phyloP scores from a whole-genome alignment of 2,329 filamentous ascomycete genomes.

The Neofusicoccum laricinum region DNA sequence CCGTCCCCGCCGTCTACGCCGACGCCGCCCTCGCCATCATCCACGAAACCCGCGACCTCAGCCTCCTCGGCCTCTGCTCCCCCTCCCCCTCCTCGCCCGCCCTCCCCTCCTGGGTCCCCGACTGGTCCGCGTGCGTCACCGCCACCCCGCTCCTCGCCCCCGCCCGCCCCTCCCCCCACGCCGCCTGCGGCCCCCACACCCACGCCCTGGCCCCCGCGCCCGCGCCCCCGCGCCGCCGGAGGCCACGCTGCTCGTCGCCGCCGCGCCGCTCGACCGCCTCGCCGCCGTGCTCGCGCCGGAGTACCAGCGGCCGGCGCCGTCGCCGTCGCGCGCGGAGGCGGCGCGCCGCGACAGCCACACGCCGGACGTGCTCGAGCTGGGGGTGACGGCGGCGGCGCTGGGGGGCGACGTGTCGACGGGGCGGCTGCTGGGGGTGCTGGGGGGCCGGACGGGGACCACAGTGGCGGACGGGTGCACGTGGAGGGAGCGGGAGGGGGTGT shows the following conservation, averaged over 20 bases:
- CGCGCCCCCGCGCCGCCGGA: no score
- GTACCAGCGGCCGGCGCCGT: no score
- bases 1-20: background rate
- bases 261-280: background rate
- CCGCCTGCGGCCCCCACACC: background rate
- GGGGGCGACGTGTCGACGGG: background rate
- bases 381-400: background rate
- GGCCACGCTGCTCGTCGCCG: no score
- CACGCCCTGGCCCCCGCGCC: no score
- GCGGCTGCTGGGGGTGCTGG: background rate
- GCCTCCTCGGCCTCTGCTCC: background rate
- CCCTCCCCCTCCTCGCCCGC: background rate
- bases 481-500: background rate
- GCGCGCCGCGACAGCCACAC: background rate
- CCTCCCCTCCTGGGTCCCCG: background rate
- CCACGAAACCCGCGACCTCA: background rate
- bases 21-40: background rate
- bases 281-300: background rate
- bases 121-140: background rate
- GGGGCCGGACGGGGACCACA: background rate
- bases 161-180: background rate
- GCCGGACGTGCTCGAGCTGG: background rate
- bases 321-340: no score
- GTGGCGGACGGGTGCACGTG: background rate
- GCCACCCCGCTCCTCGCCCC: background rate